Conservation (phyloP, 352 stramenopile species). For the Phytopythium oedochilum region DNA sequence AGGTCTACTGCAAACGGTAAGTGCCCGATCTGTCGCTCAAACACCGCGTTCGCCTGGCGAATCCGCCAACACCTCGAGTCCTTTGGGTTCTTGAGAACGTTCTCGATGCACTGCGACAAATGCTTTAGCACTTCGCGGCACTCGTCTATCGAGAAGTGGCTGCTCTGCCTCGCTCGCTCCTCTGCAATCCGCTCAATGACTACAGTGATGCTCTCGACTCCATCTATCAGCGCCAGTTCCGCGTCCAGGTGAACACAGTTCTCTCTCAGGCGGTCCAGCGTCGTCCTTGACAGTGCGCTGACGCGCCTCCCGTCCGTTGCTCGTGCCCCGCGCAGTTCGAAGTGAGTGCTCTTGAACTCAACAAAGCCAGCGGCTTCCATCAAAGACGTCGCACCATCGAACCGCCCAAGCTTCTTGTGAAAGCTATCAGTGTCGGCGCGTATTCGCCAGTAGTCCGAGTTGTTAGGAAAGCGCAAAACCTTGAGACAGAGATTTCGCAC, state of each 20-base stretch:
- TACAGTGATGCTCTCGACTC: constrained; percentile 54
- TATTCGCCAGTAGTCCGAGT: constrained; percentile 67
- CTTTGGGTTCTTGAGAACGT: constrained; percentile 66
- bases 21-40: constrained; percentile 59
- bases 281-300: constrained; percentile 33
- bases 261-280: constrained; percentile 36
- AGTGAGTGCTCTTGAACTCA: constrained; percentile 47
- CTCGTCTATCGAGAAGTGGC: constrained; percentile 38
- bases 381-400: constrained; percentile 50
- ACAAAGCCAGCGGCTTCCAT: constrained; percentile 57
- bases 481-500: constrained; percentile 58
- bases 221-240: constrained; percentile 51
- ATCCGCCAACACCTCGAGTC: constrained; percentile 67
- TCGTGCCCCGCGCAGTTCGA: constrained; percentile 41
- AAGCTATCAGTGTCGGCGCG: constrained; percentile 50
- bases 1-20: constrained; percentile 39
- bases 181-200: constrained; percentile 45
- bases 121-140: constrained; percentile 29
- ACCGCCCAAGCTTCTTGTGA: constrained; percentile 55
- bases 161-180: constrained; percentile 17
- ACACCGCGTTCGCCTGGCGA: constrained; percentile 47
- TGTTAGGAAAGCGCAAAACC: constrained; percentile 64
- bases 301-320: constrained; percentile 34
- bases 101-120: constrained; percentile 43
- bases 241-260: constrained; percentile 49